Percentiles rank a stretch among this genome's conserved stretches.
Conservation (phyloP, 441 rosid species). For the Corymbia calophylla region DNA sequence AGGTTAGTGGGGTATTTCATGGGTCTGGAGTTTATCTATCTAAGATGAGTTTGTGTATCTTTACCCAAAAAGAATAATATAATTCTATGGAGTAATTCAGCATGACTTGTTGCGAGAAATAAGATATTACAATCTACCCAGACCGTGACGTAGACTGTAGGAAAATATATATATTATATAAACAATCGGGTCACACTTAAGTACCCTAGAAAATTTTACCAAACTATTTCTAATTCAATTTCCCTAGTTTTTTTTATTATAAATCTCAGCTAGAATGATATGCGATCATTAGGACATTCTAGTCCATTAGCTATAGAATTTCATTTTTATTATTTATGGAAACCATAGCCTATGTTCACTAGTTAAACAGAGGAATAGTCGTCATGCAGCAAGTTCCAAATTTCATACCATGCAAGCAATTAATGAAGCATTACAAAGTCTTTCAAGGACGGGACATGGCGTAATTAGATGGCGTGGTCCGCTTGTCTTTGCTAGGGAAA, state of each 20-base stretch:
- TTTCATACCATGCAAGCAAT: not conserved
- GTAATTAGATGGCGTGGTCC: not conserved
- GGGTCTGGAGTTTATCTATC: not conserved
- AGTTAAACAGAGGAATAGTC: not conserved
- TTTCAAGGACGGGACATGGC: not conserved
- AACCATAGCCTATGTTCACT: not conserved
- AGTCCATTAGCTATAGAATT: not conserved
- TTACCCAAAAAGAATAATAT: not conserved
- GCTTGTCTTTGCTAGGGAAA: not conserved
- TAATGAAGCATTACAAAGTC: not conserved
- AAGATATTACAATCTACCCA: not conserved
- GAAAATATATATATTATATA: not conserved
- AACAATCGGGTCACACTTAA: not conserved
- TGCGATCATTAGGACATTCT: not conserved
- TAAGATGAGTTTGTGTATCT: not conserved
- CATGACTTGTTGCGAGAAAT: not conserved
- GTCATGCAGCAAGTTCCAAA: not conserved
- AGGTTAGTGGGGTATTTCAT: not conserved
- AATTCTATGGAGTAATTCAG: not conserved
- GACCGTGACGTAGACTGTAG: not conserved
- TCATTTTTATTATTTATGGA: not conserved
- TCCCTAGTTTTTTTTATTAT: fast-evolving
- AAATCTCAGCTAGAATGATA: not conserved
- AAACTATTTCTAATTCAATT: not conserved
- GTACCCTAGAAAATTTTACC: not conserved